A percentile compares a stretch with the other conserved stretches of the same genome.
Conservation (phyloP, 352 stramenopile species). For the Phytophthora macrochlamydospora region DNA sequence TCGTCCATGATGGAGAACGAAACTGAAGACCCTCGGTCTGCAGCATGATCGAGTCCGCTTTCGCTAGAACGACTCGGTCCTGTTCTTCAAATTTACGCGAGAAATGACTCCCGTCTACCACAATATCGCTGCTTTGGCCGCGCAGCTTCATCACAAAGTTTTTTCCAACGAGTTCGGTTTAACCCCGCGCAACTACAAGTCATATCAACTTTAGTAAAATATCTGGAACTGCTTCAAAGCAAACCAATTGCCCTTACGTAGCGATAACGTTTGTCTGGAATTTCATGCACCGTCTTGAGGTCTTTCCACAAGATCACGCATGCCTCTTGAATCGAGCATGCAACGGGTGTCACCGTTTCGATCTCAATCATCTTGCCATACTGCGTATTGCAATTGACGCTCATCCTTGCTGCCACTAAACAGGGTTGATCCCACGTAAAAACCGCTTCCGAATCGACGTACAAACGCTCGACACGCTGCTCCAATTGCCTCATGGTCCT, state of each 20-base stretch:
- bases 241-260: conserved; percentile 13
- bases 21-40: conserved; percentile 22
- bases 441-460: conserved; percentile 6
- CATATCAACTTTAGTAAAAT: not conserved
- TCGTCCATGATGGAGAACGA: conserved; percentile 14
- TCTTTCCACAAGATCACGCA: conserved; percentile 19
- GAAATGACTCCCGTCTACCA: conserved; percentile 22
- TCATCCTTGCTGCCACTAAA: conserved; percentile 18
- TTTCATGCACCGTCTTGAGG: conserved; percentile 22
- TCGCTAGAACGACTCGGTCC: conserved; percentile 17
- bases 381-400: conserved; percentile 19
- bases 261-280: conserved; percentile 24
- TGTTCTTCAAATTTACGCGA: conserved; percentile 24
- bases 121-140: conserved; percentile 12
- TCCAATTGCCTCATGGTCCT: conserved; percentile 13
- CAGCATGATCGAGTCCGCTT: conserved; percentile 22
- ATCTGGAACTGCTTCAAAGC: not conserved
- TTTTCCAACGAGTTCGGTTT: conserved; percentile 26
- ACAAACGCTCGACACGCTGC: conserved; percentile 13
- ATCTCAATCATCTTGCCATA: conserved; percentile 29
- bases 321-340: conserved; percentile 23
- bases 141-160: conserved; percentile 28
- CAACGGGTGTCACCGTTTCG: conserved; percentile 17
- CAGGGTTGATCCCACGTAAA: conserved; percentile 16
- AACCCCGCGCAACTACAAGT: conserved; percentile 15